Base-by-base conservation (phyloP, 331 rosid species). In the Quercus phellos region DNA sequence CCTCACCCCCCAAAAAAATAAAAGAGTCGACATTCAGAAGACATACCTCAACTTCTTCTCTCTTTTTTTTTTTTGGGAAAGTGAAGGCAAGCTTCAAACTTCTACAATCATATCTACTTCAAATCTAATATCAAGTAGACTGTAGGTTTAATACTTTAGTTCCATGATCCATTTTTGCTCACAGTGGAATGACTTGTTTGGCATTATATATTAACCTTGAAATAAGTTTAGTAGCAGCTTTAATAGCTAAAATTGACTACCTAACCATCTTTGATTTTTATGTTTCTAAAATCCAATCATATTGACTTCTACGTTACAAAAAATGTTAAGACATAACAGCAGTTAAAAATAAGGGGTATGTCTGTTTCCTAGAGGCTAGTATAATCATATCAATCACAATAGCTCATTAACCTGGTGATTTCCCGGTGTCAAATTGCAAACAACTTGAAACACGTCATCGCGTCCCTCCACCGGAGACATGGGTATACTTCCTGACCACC, bases 381-480 rank as follows among this genome's bases (percentile, higher is more conserved):
- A 38, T 43, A 55, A 66, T 10, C 55, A 51, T 35, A 6, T 72
- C 69, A 84, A 66, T 70, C 69, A 86, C 7, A 70, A 46, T 64
- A 59, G 72, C 19, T 71, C 74, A 75, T 80, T 72, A 83, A 93
- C 98, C 98, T 93, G 93, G 63, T 93, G 94, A 77, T 81, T 82
- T 70, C 98, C 98, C 21, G 98, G 96, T 61, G 85, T 84, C 54
- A 93, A 82, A 87, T 84, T 87, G 84, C 96, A 93, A 84, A 88
- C 75, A 81, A 88, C 98, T 85, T 93, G 98, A 89, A 93, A 91
- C 13, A 87, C 88, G 34, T 90, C 75, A 68, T 94, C 92, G 72
- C 79, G 80, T 51, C 98, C 98, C 78, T 93, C 98, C 86, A 89
- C 77, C 38, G 88, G 94, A 78, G 92, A 81, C 96, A 93, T 90